Evolutionary conservation across 257 asterid genomes (phyloP).

Genomic region (Haberlea rhodopensis): DNA sequence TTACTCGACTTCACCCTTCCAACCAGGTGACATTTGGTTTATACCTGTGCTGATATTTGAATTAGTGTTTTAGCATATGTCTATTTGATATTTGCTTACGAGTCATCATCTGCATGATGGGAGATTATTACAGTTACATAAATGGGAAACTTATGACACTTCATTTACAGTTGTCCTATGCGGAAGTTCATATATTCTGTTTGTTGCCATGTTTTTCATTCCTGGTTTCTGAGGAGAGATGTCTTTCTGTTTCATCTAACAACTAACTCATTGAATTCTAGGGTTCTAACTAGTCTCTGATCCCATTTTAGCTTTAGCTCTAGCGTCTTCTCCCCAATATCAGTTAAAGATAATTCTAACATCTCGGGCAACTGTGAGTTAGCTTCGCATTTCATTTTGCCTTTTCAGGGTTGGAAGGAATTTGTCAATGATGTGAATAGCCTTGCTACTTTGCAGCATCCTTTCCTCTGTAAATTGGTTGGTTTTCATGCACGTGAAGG

Average conservation of each 20-base stretch:
- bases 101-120: conserved; percentile 6
- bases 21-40: conserved; percentile 51
- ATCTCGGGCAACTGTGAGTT: neutral
- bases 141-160: neutral
- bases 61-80: neutral
- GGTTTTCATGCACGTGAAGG: conserved; percentile 91
- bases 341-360: conserved; percentile 10
- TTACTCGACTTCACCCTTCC: conserved; percentile 76
- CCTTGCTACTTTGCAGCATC: conserved; percentile 80
- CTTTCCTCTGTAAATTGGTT: conserved; percentile 69
- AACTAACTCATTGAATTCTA: neutral
- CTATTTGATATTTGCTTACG: neutral
- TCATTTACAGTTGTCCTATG: conserved; percentile 1
- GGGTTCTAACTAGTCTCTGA: neutral
- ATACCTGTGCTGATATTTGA: conserved; percentile 9
- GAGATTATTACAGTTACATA: neutral
- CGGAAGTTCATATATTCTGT: neutral
- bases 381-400: conserved; percentile 14
- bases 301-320: neutral
- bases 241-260: neutral
- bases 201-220: neutral
- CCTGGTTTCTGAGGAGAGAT: neutral
- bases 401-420: conserved; percentile 76
- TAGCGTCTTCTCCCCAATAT: neutral
- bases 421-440: conserved; percentile 71